Percentiles rank a stretch among this genome's conserved stretches.
Evolutionary conservation across 2,329 filamentous ascomycete species (phyloP).

Genomic region (Cercospora zeae-maydis): DNA sequence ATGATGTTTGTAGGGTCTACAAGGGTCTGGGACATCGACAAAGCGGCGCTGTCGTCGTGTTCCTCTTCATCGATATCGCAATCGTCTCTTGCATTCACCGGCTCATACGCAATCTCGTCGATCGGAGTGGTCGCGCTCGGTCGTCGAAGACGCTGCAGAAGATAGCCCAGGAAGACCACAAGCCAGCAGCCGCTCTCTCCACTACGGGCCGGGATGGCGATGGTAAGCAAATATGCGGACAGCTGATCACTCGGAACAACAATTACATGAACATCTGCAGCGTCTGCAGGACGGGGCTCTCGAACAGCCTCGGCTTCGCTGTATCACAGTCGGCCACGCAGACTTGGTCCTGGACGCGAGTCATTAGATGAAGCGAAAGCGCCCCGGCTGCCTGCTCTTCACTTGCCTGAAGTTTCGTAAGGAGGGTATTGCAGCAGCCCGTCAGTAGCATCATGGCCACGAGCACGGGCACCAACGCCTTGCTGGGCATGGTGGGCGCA

Average conservation of each 20-base stretch:
- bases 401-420: slow-evolving; percentile 63
- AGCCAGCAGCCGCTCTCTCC: slow-evolving; percentile 96
- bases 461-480: slow-evolving; percentile 70
- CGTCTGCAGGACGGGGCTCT: slow-evolving; percentile 94
- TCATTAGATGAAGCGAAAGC: background rate
- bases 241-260: background rate
- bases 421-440: slow-evolving; percentile 91
- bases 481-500: slow-evolving; percentile 54
- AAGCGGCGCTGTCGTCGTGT: slow-evolving; percentile 46
- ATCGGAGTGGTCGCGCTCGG: slow-evolving; percentile 25
- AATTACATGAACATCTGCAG: slow-evolving; percentile 82
- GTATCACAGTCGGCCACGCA: slow-evolving; percentile 87
- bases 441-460: slow-evolving; percentile 96
- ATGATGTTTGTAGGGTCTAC: slow-evolving; percentile 41
- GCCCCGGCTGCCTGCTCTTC: background rate
- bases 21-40: slow-evolving; percentile 35
- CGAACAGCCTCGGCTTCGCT: slow-evolving; percentile 68
- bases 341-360: slow-evolving; percentile 88
- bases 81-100: slow-evolving; percentile 30
- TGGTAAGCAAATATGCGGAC: background rate
- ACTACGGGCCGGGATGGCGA: background rate
- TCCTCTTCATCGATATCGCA: slow-evolving; percentile 37
- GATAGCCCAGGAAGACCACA: slow-evolving; percentile 67
- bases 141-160: slow-evolving; percentile 52
- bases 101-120: slow-evolving; percentile 29